Conservation (phyloP, 257 asterid species). For the Petunia axillaris region DNA sequence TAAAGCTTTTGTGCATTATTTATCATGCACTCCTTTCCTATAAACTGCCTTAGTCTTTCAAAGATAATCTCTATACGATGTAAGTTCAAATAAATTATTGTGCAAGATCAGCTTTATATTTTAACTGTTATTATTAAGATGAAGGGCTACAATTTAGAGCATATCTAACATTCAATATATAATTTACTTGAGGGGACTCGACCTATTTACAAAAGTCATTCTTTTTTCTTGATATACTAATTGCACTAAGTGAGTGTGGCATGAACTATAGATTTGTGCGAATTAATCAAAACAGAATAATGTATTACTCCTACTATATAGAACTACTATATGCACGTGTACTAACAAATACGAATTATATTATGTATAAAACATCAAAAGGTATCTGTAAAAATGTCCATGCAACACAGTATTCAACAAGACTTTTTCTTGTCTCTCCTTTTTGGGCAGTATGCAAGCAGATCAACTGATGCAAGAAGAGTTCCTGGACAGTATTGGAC, state of each 20-base stretch:
- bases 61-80: background rate
- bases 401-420: background rate
- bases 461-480: background rate
- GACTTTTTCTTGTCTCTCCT: background rate
- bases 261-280: background rate
- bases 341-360: background rate
- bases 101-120: too few relatives aligned
- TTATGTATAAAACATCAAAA: background rate
- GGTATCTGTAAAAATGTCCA: background rate
- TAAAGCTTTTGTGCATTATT: too few relatives aligned
- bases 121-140: too few relatives aligned
- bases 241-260: background rate
- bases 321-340: background rate
- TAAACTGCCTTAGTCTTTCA: background rate
- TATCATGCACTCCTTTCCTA: background rate
- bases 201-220: background rate
- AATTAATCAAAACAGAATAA: background rate
- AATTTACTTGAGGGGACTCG: background rate
- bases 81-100: background rate
- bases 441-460: slow-evolving; percentile 5
- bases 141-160: too few relatives aligned
- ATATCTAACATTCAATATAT: background rate
- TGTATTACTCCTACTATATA: too few relatives aligned
- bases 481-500: background rate
- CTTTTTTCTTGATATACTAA: too few relatives aligned